Conservation (phyloP, 2,329 filamentous ascomycete species). For the Pestalotiopsis fici region DNA sequence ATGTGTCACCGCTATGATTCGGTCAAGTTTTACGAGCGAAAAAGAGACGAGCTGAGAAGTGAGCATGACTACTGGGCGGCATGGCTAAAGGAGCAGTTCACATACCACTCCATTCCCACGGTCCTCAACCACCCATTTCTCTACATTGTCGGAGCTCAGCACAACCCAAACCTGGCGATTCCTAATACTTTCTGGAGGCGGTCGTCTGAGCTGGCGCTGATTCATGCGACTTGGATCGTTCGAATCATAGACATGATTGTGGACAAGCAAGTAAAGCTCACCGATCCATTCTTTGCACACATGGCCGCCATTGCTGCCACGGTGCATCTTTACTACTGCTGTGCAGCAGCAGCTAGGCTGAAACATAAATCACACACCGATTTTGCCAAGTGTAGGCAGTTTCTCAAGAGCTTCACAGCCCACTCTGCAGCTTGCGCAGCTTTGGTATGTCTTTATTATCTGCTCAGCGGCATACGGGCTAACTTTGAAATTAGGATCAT, state of each 20-base stretch:
- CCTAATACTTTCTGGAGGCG: constrained; percentile 56
- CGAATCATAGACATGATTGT: constrained; percentile 55
- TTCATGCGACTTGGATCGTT: constrained; percentile 56
- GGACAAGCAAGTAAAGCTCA: constrained; percentile 48
- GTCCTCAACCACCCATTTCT: constrained; percentile 56
- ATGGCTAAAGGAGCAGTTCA: constrained; percentile 55
- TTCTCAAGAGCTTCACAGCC: constrained; percentile 47
- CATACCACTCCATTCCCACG: constrained; percentile 51
- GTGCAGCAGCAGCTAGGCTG: constrained; percentile 46
- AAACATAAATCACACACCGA: constrained; percentile 54
- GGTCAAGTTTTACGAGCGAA: constrained; percentile 52
- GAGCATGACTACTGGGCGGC: constrained; percentile 51
- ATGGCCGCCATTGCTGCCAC: constrained; percentile 53
- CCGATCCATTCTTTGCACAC: constrained; percentile 54
- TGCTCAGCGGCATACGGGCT: background rate
- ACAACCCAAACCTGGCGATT: constrained; percentile 51
- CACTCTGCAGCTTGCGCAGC: constrained; percentile 46
- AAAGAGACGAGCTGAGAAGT: constrained; percentile 42
- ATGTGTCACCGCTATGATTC: constrained; percentile 54
- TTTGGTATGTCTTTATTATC: constrained; percentile 35
- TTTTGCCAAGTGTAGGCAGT: constrained; percentile 50
- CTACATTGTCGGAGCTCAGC: constrained; percentile 52
- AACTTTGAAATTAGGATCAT: constrained; percentile 36
- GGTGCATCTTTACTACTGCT: constrained; percentile 55
- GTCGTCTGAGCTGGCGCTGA: constrained; percentile 50